A percentile compares a stretch with the other conserved stretches of the same genome.
phyloP scores from a whole-genome alignment of 345 rosid species.

The Anastatica hierochuntica region DNA sequence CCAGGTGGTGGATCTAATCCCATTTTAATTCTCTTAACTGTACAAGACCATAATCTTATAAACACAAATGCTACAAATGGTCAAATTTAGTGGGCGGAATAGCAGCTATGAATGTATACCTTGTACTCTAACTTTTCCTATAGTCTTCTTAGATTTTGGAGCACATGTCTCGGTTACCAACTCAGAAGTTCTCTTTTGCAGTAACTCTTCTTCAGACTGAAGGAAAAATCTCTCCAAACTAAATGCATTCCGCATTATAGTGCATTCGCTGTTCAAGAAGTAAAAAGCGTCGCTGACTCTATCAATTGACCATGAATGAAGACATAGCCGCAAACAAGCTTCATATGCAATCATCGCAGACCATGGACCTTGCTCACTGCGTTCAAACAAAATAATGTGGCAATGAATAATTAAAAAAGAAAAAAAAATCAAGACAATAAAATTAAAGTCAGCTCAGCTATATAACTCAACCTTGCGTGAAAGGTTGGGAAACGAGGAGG shows the following conservation, averaged over 20 bases:
- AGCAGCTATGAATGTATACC: constrained; percentile 34
- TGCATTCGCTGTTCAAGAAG: constrained; percentile 79
- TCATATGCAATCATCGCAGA: constrained; percentile 82
- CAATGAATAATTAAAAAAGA: not conserved
- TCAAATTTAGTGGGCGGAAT: constrained; percentile 4
- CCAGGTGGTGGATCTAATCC: constrained; percentile 64
- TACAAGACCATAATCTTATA: constrained; percentile 15
- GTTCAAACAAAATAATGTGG: not conserved
- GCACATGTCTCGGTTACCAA: constrained; percentile 52
- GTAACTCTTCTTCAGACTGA: constrained; percentile 85
- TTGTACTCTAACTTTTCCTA: constrained; percentile 88
- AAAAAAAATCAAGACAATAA: not conserved
- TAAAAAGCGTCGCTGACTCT: constrained; percentile 54
- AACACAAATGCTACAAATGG: not conserved
- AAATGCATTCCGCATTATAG: constrained; percentile 60
- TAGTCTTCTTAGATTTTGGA: constrained; percentile 56
- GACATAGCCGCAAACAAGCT: constrained; percentile 83
- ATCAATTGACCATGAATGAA: constrained; percentile 74
- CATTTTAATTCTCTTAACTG: constrained; percentile 83
- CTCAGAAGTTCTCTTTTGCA: constrained; percentile 53
- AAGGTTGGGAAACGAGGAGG: constrained; percentile 65
- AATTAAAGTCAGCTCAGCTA: not conserved
- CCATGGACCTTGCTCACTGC: constrained; percentile 96
- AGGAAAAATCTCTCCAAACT: constrained; percentile 60
- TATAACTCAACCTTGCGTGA: constrained; percentile 69